Evolutionary conservation across 148 eudicot species (phyloP), one percentile per base, ranked within the genome.

Genomic region (Linanthus parryae): DNA sequence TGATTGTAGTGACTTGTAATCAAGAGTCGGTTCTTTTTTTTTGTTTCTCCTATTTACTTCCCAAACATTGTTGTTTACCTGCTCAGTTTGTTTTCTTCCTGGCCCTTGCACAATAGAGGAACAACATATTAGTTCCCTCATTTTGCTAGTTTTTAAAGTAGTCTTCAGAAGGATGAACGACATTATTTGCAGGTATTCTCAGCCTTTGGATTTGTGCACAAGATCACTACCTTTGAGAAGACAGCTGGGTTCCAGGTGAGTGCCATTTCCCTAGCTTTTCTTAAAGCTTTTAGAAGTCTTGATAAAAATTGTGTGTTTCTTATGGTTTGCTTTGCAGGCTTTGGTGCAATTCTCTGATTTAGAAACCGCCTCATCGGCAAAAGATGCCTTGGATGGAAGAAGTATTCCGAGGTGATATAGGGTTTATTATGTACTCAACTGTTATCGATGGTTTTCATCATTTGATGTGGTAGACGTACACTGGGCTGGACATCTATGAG

Each of bases 171-270:
- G 36, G 35, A 58, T 27, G 19, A 44, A 41, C 18, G 30, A 34
- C 14, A 16, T 13, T 44, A 31, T 40, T 54, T 76, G 72, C 74
- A 92, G 96, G 96, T 92, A 4, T 87, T 87, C 65, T 92, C 96
- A 29, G 90, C 96, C 26, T 92, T 87, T 77, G 96, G 98, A 43
- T 79, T 82, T 73, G 99, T 92, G 48, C 98, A 91, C 57, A 91
- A 91, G 71, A 91, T 91, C 41, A 91, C 98, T 23, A 91, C 98
- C 20, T 91, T 91, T 69, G 98, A 91, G 75, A 91, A 91, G 76
- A 91, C 98, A 40, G 98, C 99, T 62, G 99, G 99, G 17, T 92
- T 87, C 68, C 99, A 92, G 96, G 99, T 77, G 51, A 48, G 44
- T 40, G 33, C 30, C 26, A 7, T n/a, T 15, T 48, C 53, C 27